phyloP scores from a whole-genome alignment of 202 grass and related monocot genomes.

The Saccharum hybrid region DNA sequence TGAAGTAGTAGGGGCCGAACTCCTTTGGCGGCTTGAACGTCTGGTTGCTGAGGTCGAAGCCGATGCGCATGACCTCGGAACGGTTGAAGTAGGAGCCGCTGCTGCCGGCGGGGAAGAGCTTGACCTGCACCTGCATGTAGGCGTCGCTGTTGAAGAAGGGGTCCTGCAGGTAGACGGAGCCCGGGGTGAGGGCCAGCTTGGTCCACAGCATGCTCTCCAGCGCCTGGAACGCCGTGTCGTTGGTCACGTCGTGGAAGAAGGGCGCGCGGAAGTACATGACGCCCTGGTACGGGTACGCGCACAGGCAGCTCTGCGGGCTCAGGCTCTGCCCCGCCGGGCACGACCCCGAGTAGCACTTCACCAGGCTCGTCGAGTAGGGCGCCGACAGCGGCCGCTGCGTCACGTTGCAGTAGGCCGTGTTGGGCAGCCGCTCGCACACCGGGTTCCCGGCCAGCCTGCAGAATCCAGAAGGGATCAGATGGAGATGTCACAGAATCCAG shows the following conservation, averaged over 20 bases:
- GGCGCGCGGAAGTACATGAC: conserved; percentile 78
- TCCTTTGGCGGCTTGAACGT: conserved; percentile 77
- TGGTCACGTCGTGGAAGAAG: conserved; percentile 69
- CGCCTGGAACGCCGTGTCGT: conserved; percentile 72
- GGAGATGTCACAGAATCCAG: background rate
- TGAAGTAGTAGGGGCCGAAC: conserved; percentile 90
- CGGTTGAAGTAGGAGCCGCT: conserved; percentile 67
- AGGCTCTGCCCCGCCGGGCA: conserved; percentile 70
- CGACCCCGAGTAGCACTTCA: conserved; percentile 56
- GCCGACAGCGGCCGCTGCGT: conserved; percentile 19
- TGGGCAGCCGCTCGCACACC: conserved; percentile 47
- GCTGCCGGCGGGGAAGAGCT: conserved; percentile 77
- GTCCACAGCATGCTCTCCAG: conserved; percentile 83
- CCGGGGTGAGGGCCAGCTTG: conserved; percentile 68
- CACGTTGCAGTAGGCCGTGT: conserved; percentile 58
- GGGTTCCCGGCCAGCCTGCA: conserved; percentile 87
- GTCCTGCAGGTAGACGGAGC: conserved; percentile 80
- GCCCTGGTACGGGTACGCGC: conserved; percentile 85
- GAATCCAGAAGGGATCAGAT: background rate
- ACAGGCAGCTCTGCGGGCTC: conserved; percentile 84
- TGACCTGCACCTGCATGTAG: conserved; percentile 74
- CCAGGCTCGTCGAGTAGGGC: conserved; percentile 81
- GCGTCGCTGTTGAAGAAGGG: conserved; percentile 73
- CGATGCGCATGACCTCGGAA: conserved; percentile 71
- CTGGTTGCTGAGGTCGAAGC: conserved; percentile 89